Conservation (phyloP, 495 filamentous ascomycete species). For the Bryoglossum gracile region DNA sequence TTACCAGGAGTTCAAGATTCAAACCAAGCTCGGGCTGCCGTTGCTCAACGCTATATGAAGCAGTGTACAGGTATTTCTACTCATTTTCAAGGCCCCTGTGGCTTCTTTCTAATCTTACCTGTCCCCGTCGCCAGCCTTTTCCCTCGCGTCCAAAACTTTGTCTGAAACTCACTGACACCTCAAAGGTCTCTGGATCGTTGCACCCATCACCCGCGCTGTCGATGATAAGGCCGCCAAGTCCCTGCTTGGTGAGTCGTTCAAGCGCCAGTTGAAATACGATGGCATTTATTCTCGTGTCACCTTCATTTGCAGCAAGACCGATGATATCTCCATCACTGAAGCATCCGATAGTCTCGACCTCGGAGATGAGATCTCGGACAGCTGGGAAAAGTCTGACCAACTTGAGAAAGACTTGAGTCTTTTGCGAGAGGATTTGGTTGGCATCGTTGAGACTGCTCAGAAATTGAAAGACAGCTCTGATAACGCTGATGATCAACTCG, state of each 20-base stretch:
- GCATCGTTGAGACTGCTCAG: no score
- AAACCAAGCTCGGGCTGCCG: conserved; percentile 56
- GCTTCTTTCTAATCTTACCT: background rate
- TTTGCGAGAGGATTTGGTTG: no score
- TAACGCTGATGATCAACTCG: conserved; percentile 33
- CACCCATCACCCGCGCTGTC: conserved; percentile 57
- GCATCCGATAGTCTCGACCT: conserved; percentile 40
- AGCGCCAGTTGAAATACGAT: conserved; percentile 58
- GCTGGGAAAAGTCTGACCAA: conserved; percentile 26
- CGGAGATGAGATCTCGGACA: conserved; percentile 28
- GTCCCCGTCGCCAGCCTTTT: no score
- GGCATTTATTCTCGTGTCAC: conserved; percentile 48
- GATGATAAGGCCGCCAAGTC: conserved; percentile 58
- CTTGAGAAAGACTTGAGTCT: conserved; percentile 31
- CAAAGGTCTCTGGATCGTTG: conserved; percentile 50
- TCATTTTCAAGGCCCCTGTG: background rate
- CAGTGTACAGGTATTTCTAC: conserved; percentile 38
- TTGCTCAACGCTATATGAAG: conserved; percentile 57
- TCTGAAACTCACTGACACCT: no score
- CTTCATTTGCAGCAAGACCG: conserved; percentile 64
- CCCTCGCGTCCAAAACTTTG: no score
- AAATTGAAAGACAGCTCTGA: conserved; percentile 30
- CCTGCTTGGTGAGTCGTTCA: conserved; percentile 55
- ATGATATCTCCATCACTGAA: conserved; percentile 53
- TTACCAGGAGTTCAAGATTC: conserved; percentile 59